Evolutionary conservation across 139 green algal genomes (phyloP).

Genomic region (Asterochloris erici): DNA sequence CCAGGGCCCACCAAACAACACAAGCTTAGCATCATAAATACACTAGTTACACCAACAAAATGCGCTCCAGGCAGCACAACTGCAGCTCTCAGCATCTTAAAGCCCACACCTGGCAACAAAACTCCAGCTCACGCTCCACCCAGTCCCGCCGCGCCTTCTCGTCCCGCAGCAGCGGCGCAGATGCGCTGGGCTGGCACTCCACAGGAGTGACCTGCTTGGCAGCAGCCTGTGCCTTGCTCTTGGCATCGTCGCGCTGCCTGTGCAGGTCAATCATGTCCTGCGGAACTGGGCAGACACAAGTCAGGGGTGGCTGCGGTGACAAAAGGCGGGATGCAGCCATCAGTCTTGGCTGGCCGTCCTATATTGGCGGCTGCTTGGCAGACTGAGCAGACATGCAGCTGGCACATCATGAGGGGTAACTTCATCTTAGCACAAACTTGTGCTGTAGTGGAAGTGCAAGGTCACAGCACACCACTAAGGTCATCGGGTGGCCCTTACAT

Average conservation of each 20-base stretch:
- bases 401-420: not conserved
- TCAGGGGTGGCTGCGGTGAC: no score
- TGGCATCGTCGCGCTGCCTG: not conserved
- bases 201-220: not conserved
- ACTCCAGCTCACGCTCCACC: conserved; percentile 78
- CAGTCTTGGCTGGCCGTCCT: no score
- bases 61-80: no score
- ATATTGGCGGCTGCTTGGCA: no score
- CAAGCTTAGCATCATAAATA: not conserved
- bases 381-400: not conserved
- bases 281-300: not conserved
- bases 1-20: not conserved
- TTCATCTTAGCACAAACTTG: not conserved
- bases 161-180: conserved; percentile 62
- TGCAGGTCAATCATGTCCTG: conserved; percentile 36
- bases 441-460: not conserved
- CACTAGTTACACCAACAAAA: not conserved
- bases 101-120: conserved; percentile 49
- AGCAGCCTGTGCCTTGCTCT: not conserved
- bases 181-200: conserved; percentile 66
- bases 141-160: conserved; percentile 64
- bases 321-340: no score
- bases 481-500: conserved; percentile 19
- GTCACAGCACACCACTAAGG: no score
- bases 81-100: not conserved